Conservation (phyloP, 768 basidiomycete genomes). For the Butyriboletus loyo region DNA sequence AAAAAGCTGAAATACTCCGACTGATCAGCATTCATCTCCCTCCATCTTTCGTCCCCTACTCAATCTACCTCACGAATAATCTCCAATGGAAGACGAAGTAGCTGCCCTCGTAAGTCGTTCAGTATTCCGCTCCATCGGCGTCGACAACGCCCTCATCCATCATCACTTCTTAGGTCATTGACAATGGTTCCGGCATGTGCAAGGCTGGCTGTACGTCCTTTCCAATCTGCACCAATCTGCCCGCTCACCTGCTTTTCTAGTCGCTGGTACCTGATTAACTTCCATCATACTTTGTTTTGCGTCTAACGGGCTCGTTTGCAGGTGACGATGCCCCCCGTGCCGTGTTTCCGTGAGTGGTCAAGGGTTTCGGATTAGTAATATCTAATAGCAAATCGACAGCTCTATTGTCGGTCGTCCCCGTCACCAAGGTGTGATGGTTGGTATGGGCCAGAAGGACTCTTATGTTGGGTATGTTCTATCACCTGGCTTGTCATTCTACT, state of each 20-base stretch:
- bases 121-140: neutral
- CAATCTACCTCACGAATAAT: constrained; percentile 23
- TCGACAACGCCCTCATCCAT: neutral
- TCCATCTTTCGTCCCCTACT: constrained; percentile 19
- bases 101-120: constrained; percentile 46
- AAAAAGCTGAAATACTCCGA: constrained; percentile 28
- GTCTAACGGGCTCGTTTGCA: constrained; percentile 29
- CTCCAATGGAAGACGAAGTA: constrained; percentile 62
- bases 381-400: constrained; percentile 35
- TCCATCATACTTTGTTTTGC: neutral
- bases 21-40: constrained; percentile 19
- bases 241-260: constrained; percentile 36
- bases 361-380: constrained; percentile 2
- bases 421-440: constrained; percentile 95
- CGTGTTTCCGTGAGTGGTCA: constrained; percentile 83
- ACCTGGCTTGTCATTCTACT: constrained; percentile 10
- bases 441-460: constrained; percentile 96
- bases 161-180: constrained; percentile 60
- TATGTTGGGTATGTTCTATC: constrained; percentile 71
- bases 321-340: constrained; percentile 90
- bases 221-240: constrained; percentile 1
- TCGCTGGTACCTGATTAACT: constrained; percentile 51
- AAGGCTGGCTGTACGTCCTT: constrained; percentile 91
- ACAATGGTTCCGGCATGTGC: constrained; percentile 99
- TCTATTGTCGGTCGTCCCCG: constrained; percentile 94